These are phyloP conservation scores for Saksenaea vasiformis DNA, from an alignment of 371 early-diverging fungal genomes.

Conservation along the genomic window DNA sequence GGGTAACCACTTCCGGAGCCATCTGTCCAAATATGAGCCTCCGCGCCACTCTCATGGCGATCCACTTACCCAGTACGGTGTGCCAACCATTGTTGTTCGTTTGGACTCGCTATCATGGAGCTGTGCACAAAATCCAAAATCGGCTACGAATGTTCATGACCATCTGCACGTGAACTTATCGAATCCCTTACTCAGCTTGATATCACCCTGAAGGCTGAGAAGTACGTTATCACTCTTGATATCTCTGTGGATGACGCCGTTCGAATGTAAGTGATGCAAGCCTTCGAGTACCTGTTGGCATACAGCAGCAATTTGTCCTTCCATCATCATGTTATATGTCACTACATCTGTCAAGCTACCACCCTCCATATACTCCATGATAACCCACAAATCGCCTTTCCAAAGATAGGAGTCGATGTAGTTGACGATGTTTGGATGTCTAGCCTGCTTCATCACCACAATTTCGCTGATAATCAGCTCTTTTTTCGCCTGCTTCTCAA, in stretches of 20 bases:
- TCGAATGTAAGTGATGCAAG: slow-evolving; percentile 74
- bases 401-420: slow-evolving; percentile 82
- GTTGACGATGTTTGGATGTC: slow-evolving; percentile 87
- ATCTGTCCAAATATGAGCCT: slow-evolving; percentile 43
- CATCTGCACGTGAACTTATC: not conserved
- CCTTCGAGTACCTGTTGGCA: slow-evolving; percentile 67
- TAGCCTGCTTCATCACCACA: slow-evolving; percentile 75
- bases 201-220: slow-evolving; percentile 75
- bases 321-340: slow-evolving; percentile 83
- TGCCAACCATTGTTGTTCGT: slow-evolving; percentile 85
- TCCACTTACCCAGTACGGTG: slow-evolving; percentile 73
- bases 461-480: slow-evolving; percentile 92
- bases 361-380: slow-evolving; percentile 95
- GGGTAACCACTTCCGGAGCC: slow-evolving; percentile 92
- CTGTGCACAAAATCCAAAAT: slow-evolving; percentile 92
- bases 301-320: slow-evolving; percentile 85
- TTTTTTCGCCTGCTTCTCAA: slow-evolving; percentile 85
- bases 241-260: slow-evolving; percentile 92
- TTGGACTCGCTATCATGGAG: slow-evolving; percentile 67
- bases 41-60: not conserved
- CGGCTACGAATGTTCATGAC: slow-evolving; percentile 47
- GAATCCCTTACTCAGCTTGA: slow-evolving; percentile 71
- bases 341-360: slow-evolving; percentile 84
- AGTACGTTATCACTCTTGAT: slow-evolving; percentile 95
- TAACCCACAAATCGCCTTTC: slow-evolving; percentile 78